A percentile compares a stretch with the other conserved stretches of the same genome.
Conservation (phyloP, 495 filamentous ascomycete species). For the Penicillium mononematosum region DNA sequence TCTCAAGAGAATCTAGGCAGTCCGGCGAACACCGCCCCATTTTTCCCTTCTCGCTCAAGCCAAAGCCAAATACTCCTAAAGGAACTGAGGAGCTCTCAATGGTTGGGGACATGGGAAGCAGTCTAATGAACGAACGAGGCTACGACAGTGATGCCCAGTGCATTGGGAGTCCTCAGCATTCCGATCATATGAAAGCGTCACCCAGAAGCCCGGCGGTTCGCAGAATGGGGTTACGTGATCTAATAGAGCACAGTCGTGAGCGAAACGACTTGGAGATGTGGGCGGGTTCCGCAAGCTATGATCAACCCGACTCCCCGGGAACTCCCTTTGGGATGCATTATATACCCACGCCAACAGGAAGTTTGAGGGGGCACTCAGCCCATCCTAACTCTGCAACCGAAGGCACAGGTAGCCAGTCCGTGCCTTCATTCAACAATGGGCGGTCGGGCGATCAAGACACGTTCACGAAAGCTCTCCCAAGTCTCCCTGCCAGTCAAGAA, state of each 20-base stretch:
- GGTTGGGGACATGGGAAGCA: constrained; percentile 30
- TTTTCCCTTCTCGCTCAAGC: constrained; percentile 26
- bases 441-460: not conserved
- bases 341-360: constrained; percentile 20
- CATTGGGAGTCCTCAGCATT: constrained; percentile 34
- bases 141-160: constrained; percentile 50
- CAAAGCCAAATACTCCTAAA: constrained; percentile 21
- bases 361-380: constrained; percentile 1
- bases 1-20: constrained; percentile 34
- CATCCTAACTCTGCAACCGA: not conserved
- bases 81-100: constrained; percentile 6
- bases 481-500: constrained; percentile 9
- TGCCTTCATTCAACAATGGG: not conserved
- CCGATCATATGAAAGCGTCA: constrained; percentile 6
- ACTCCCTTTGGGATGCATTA: constrained; percentile 19
- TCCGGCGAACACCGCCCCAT: constrained; percentile 12
- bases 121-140: constrained; percentile 42
- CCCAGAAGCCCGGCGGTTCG: constrained; percentile 9
- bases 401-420: not conserved
- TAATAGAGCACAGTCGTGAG: constrained; percentile 27
- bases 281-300: not conserved
- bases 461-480: constrained; percentile 13
- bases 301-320: constrained; percentile 3
- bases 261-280: constrained; percentile 13
- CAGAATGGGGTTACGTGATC: constrained; percentile 19